phyloP scores from a whole-genome alignment of 2,329 filamentous ascomycete genomes.

The Clonostachys sp. region DNA sequence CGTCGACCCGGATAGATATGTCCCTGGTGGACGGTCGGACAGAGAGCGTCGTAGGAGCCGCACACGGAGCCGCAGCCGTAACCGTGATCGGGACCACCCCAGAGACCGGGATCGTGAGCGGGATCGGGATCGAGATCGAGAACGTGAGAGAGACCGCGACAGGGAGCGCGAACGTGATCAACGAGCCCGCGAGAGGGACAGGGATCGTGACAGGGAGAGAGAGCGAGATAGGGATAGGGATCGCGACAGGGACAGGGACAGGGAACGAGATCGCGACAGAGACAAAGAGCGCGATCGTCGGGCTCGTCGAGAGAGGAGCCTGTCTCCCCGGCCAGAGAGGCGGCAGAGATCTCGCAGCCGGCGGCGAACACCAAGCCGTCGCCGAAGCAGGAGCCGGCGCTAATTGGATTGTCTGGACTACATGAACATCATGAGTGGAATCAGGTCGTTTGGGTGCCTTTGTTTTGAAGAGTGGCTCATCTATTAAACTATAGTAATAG shows the following conservation, averaged over 20 bases:
- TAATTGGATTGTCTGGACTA: not conserved
- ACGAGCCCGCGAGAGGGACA: conserved; percentile 22
- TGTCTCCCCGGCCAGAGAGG: conserved; percentile 25
- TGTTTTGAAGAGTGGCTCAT: no score
- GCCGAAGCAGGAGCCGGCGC: conserved; percentile 7
- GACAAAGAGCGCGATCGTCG: conserved; percentile 31
- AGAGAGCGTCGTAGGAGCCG: conserved; percentile 21
- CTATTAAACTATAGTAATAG: no score
- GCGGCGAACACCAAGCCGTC: conserved; percentile 25
- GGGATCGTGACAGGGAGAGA: conserved; percentile 17
- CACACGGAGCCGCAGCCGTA: conserved; percentile 23
- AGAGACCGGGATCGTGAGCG: conserved; percentile 6
- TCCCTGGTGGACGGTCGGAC: conserved; percentile 36
- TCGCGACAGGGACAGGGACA: conserved; percentile 32
- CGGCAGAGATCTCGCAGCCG: conserved; percentile 30
- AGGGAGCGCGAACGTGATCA: conserved; percentile 18
- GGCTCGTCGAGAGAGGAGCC: conserved; percentile 20
- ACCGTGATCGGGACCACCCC: conserved; percentile 12
- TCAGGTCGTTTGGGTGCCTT: no score
- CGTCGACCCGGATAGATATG: conserved; percentile 32
- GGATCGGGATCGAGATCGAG: conserved; percentile 25
- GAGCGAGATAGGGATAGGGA: conserved; percentile 26
- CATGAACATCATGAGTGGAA: no score
- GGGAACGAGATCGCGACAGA: conserved; percentile 27
- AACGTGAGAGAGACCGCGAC: conserved; percentile 34